Percentiles rank a stretch among this genome's conserved stretches.
phyloP scores from a whole-genome alignment of 345 rosid genomes.

The Lagerstroemia speciosa region DNA sequence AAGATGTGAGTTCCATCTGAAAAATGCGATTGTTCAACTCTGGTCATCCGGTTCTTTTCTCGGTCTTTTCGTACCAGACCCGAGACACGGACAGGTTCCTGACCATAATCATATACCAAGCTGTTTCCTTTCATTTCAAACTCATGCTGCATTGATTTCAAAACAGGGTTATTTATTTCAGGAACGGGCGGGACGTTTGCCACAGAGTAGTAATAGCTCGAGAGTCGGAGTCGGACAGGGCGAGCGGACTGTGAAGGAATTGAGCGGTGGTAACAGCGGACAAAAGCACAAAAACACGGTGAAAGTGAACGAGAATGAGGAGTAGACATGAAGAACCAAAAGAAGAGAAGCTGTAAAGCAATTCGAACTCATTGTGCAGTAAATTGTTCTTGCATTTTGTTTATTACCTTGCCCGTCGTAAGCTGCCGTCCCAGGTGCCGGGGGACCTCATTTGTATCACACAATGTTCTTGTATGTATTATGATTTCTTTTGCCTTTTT shows the following conservation, averaged over 20 bases:
- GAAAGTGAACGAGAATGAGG: constrained; percentile 8
- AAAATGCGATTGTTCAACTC: neutral
- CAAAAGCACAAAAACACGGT: constrained; percentile 7
- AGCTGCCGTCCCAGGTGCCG: neutral
- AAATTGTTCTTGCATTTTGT: neutral
- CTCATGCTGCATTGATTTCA: neutral
- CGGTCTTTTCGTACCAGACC: neutral
- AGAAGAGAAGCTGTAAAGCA: constrained; percentile 11
- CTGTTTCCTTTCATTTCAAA: neutral
- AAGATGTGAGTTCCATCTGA: constrained; percentile 35
- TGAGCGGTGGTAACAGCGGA: constrained; percentile 3
- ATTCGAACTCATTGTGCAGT: neutral
- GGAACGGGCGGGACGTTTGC: constrained; percentile 16
- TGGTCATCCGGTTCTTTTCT: neutral
- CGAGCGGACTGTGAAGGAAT: constrained; percentile 12
- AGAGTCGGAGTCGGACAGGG: constrained; percentile 15
- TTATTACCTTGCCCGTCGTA: neutral
- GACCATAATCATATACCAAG: neutral
- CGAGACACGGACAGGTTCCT: neutral
- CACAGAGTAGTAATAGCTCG: constrained; percentile 1
- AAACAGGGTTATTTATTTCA: constrained; percentile 1
- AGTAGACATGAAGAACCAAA: constrained; percentile 15
- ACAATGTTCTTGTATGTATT: neutral
- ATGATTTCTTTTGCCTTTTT: neutral
- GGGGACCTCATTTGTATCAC: neutral